Evolutionary conservation across 768 basidiomycete species (phyloP), one percentile per base, ranked within the genome.

Genomic region (Xerocomellus amylosporus): DNA sequence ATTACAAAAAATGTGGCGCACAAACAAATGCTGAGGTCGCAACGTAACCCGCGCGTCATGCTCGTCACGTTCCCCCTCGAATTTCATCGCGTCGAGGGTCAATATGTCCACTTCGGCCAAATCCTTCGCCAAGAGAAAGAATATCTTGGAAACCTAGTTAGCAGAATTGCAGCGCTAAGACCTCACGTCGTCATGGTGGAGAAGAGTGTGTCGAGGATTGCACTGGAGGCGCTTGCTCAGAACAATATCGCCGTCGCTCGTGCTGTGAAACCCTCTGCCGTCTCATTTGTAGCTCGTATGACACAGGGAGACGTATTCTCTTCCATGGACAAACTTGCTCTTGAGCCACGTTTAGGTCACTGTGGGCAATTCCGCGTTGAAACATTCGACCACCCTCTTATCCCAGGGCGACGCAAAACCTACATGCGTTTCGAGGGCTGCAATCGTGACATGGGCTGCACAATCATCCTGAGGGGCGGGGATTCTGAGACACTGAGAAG

Each of bases 381-480:
- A 70, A 97, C 97, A 0, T 98, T 89, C 68, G 96, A 98, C 58
- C 95, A 99, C 70, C 80, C 84, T 13, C 77, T 95, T 38, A 99
- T 98, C 39, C 93, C 95, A n/a, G 94, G 93, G 19, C 82, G 81
- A 17, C 80, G 97, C 52, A 99, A 99, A 76, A 93, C 96, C 0
- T 90, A 93, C 66, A 94, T 99, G 93, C 87, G 97, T 1, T 98
- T 99, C 64, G 97, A 99, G 71, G 96, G 96, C 2, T 97, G 95
- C 64, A 88, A 83, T 65, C 82, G 83, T 46, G 92, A 97, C 58
- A 88, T 92, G 81, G 95, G 95, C 0, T 98, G 94, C 60, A 98
- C 97, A 2, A 87, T 99, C 60, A 79, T 98, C 37, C 71, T 99
- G 43, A 82, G 97, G 40, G 97, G 97, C 10, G 94, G 84, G 4